Base-by-base conservation (phyloP, 148 eudicot species). In the Arctostaphylos glauca region DNA sequence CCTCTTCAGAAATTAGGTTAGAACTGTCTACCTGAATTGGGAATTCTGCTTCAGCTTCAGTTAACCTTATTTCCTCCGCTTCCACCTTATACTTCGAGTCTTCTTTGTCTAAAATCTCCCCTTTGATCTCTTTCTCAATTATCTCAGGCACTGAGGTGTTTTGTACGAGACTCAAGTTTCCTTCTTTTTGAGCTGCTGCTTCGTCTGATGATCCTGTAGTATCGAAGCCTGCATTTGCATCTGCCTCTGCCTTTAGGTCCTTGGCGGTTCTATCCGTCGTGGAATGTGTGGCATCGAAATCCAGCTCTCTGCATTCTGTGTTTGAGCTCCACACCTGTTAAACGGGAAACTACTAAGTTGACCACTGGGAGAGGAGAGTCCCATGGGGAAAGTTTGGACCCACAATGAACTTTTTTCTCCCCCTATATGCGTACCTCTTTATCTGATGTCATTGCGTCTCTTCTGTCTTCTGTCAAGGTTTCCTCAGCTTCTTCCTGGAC, bases 361-460 rank as follows among this genome's bases (percentile, higher is more conserved):
- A 79, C 81, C 10, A 78, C 70, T 78, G n/a, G 12, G 53, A 55
- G 52, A 81, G 59, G 66, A 53, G 60, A 71, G 13, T 7, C 6
- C 0, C n/a, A 44, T 19, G 54, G 71, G 41, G 9, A 49, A 74
- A 46, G 18, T 55, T 25, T 66, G 48, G 25, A 47, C 15, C 14
- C n/a, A 47, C 9, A 21, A n/a, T 80, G 44, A 44, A 21, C 48
- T 56, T n/a, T 73, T 16, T 41, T 9, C 3, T 4, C 13, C 10
- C 43, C 43, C 44, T 12, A 81, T 12, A 23, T 9, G 72, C 48
- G 23, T 15, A 81, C 84, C 84, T 81, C 71, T 58, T 81, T 60
- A 13, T 58, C 75, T 25, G 53, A 3, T 58, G 38, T 5, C 44
- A 43, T 31, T 49, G 80, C 60, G 12, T 76, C 71, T 19, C 16